Evolutionary conservation across 2,329 filamentous ascomycete species (phyloP).

Genomic region (Ophiostoma pallidulum): DNA sequence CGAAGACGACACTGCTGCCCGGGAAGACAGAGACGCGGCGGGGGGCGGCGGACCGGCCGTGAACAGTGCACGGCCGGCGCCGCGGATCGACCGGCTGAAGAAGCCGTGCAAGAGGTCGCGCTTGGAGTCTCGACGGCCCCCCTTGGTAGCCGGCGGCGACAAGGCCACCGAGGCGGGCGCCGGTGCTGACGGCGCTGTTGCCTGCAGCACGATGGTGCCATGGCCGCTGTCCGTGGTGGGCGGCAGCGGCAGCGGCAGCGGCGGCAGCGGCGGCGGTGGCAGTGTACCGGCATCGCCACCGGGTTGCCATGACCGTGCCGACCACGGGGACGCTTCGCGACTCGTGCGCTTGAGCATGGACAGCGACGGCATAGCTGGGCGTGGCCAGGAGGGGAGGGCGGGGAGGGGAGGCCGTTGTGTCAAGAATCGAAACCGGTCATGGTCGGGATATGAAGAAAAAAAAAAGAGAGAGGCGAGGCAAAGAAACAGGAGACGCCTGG

Average conservation of each 20-base stretch:
- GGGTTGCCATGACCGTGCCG: slow-evolving; percentile 5
- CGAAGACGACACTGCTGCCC: not conserved
- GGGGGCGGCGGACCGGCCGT: slow-evolving; percentile 14
- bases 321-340: slow-evolving; percentile 14
- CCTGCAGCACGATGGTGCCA: not conserved
- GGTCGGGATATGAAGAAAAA: too few relatives aligned
- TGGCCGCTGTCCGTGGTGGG: not conserved
- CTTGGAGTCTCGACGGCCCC: slow-evolving; percentile 17
- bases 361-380: slow-evolving; percentile 24
- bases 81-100: slow-evolving; percentile 18
- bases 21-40: not conserved
- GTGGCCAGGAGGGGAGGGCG: not conserved
- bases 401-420: too few relatives aligned
- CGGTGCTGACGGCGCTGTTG: not conserved
- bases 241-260: not conserved
- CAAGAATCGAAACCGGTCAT: not conserved
- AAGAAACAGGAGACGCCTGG: too few relatives aligned
- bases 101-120: slow-evolving; percentile 23
- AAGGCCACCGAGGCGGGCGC: not conserved
- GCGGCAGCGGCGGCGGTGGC: not conserved
- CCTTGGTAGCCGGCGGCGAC: not conserved
- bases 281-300: not conserved
- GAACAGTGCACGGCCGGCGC: slow-evolving; percentile 11
- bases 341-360: slow-evolving; percentile 23
- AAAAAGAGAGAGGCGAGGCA: too few relatives aligned